Percentiles rank a stretch among this genome's conserved stretches.
These are phyloP conservation scores for Ophiorrhiza pumila DNA, from an alignment of 257 asterid genomes.

Conservation along the genomic window DNA sequence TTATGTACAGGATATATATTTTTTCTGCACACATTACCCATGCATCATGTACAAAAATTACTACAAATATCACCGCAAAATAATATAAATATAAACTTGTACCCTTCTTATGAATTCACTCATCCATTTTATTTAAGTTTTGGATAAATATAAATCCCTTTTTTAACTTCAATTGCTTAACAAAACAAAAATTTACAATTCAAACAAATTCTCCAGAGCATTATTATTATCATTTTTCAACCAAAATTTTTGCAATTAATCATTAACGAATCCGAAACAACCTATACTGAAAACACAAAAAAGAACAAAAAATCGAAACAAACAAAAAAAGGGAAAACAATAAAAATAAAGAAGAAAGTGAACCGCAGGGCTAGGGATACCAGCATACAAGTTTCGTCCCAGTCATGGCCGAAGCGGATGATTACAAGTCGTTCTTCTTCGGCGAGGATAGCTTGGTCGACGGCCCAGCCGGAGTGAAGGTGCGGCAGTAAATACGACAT, in stretches of 20 bases:
- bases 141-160: background rate
- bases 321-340: background rate
- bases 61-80: background rate
- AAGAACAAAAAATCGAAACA: too few species aligned
- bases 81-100: background rate
- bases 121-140: background rate
- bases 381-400: slow-evolving; percentile 99
- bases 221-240: background rate
- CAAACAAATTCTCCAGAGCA: background rate
- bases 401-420: slow-evolving; percentile 92
- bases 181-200: background rate
- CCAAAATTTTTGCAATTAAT: background rate
- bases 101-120: background rate
- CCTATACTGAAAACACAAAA: too few species aligned
- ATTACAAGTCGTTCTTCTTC: slow-evolving; percentile 95
- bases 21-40: too few species aligned
- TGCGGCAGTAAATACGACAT: slow-evolving; percentile 92
- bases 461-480: slow-evolving; percentile 97
- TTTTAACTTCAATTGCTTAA: background rate
- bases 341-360: background rate
- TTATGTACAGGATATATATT: too few species aligned
- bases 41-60: too few species aligned
- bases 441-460: slow-evolving; percentile 89
- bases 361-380: slow-evolving; percentile 18
- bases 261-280: background rate